These are phyloP conservation scores for Erigeron canadensis DNA, from an alignment of 129 eudicot genomes.

Conservation along the genomic window DNA sequence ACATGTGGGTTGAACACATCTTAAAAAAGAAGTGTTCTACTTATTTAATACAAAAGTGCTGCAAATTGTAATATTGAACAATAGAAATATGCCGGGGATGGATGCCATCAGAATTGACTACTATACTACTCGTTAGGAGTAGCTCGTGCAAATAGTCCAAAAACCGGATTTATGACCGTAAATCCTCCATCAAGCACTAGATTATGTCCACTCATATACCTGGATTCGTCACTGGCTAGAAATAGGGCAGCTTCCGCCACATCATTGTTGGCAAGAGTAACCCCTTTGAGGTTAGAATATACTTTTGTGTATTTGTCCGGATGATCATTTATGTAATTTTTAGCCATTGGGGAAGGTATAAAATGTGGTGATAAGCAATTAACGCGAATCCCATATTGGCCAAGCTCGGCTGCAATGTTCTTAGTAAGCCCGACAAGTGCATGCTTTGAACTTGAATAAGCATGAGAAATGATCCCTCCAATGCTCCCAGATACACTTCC, in stretches of 20 bases:
- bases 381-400: slow-evolving; percentile 36
- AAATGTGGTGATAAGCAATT: slow-evolving; percentile 30
- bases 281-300: slow-evolving; percentile 23
- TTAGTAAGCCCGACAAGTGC: slow-evolving; percentile 32
- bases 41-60: too few relatives aligned
- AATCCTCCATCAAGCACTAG: slow-evolving; percentile 43
- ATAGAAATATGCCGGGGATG: too few relatives aligned
- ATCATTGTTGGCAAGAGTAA: background rate
- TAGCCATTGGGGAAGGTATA: background rate
- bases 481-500: slow-evolving; percentile 22
- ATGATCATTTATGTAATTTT: background rate
- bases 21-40: too few relatives aligned
- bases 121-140: background rate
- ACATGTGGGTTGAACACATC: too few relatives aligned
- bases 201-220: slow-evolving; percentile 35
- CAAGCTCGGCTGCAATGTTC: slow-evolving; percentile 30
- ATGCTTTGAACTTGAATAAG: slow-evolving; percentile 32
- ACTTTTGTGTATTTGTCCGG: background rate
- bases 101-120: too few relatives aligned
- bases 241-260: slow-evolving; percentile 35
- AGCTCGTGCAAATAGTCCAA: slow-evolving; percentile 19
- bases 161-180: slow-evolving; percentile 28
- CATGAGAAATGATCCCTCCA: slow-evolving; percentile 19
- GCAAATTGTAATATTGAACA: too few relatives aligned
- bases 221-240: slow-evolving; percentile 39